Base-by-base conservation (phyloP, 2,329 filamentous ascomycete species). In the Calonectria naviculata region DNA sequence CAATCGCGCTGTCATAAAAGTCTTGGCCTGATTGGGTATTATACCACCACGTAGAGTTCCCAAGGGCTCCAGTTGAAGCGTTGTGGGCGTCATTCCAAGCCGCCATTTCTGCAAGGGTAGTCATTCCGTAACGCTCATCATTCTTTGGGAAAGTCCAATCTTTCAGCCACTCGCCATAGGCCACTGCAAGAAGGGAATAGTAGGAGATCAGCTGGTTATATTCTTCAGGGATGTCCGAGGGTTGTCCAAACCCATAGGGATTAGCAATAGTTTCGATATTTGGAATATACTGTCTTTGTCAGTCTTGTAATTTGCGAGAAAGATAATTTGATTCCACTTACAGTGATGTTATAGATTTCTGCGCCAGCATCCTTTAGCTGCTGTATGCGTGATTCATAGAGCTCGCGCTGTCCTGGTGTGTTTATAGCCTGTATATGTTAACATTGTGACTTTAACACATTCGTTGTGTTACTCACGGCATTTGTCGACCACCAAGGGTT, bases 41-140 rank as follows among this genome's bases (percentile, higher is more conserved):
- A 41, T 47, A 73, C 73, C 74, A 76, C 73, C 73, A 75, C n/a
- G 71, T 74, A 38, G 52, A 42, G 42, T 74, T 73, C 1, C 74
- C 73, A 6, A 75, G 62, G 12, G 72, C 46, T 4, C 73, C 73
- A 1, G 73, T 74, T 8, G 70, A 71, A 2, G 41, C 56, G 36
- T 75, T 74, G 36, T 76, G 63, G 15, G 74, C 73, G n/a, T 62
- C 38, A 41, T 75, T 76, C 73, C 74, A 76, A 7, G 56, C 64
- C 0, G 68, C 70, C 64, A 76, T 74, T 17, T 74, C 66, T 1
- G 70, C 36, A 13, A 76, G 70, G 12, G 49, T 60, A 21, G 28
- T 70, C 72, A 75, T 75, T 24, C 64, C 66, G n/a, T 63, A 47
- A 0, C 74, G 65, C 38, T 73, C 63, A 54, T 76, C 74, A 5